Evolutionary conservation across 1,284 basidiomycete genomes (phyloP).

Genomic region (Sanguinoderma infundibulare): DNA sequence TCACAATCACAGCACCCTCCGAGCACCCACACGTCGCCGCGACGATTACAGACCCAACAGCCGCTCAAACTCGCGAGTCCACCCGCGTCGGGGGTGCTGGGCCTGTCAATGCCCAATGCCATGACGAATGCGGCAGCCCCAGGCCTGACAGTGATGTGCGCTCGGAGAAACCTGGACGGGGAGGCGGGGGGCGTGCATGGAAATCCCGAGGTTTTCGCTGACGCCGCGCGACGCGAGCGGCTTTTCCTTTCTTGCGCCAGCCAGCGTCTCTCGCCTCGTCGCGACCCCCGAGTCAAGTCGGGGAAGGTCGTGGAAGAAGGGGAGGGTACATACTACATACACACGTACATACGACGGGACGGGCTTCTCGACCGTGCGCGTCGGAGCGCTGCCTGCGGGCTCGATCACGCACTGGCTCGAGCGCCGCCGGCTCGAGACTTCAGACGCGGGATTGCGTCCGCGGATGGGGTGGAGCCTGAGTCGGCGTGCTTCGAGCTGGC

Average conservation of each 20-base stretch:
- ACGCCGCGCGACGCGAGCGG: not conserved
- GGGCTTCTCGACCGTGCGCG: not conserved
- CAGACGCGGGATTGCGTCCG: not conserved
- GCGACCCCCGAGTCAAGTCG: not conserved
- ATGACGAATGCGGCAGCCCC: not conserved
- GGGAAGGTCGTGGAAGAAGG: not conserved
- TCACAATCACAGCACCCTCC: not conserved
- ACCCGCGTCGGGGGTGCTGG: not conserved
- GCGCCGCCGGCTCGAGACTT: too few relatives aligned
- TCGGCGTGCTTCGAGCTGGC: not conserved
- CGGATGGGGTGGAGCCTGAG: not conserved
- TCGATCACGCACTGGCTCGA: too few relatives aligned
- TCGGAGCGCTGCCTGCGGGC: not conserved
- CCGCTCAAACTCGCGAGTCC: not conserved
- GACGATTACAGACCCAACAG: too few relatives aligned
- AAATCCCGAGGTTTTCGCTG: constrained; percentile 25
- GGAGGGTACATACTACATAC: too few relatives aligned
- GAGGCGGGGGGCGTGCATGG: constrained; percentile 20
- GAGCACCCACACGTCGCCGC: not conserved
- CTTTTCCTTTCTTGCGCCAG: not conserved
- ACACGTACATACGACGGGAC: too few relatives aligned
- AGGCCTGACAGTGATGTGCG: too few relatives aligned
- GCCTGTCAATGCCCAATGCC: constrained; percentile 1
- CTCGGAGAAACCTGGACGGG: constrained; percentile 23
- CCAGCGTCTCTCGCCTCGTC: not conserved